Conservation (phyloP, 345 rosid genomes). For the Populus nigra region DNA sequence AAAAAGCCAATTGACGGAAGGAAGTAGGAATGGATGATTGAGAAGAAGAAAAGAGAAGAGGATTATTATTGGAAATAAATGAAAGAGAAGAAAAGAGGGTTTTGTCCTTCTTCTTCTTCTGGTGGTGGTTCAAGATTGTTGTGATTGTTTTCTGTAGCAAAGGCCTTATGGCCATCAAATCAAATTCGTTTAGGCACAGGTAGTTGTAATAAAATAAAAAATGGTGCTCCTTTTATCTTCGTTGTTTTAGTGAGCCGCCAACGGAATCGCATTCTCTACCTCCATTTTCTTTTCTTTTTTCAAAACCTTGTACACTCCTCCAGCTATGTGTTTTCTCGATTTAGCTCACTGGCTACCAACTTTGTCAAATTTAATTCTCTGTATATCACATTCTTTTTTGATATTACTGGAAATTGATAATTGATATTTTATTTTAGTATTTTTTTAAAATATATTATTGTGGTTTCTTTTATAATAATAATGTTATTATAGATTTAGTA, state of each 20-base stretch:
- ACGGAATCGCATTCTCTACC: constrained; percentile 3
- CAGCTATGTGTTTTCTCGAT: neutral
- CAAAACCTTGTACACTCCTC: neutral
- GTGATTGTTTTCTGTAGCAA: constrained; percentile 27
- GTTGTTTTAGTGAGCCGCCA: constrained; percentile 12
- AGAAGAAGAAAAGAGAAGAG: constrained; percentile 13
- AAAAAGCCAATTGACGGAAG: constrained; percentile 20
- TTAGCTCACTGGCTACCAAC: neutral
- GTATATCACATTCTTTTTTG: too few relatives aligned
- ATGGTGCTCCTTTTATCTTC: too few relatives aligned
- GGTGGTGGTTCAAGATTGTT: constrained; percentile 34
- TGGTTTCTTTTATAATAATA: too few relatives aligned
- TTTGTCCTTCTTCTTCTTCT: constrained; percentile 17
- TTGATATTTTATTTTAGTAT: too few relatives aligned
- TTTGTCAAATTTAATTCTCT: neutral
- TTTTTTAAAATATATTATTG: too few relatives aligned
- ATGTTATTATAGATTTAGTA: too few relatives aligned
- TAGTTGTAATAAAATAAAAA: neutral
- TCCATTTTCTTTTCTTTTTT: too few relatives aligned
- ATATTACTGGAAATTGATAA: accelerated
- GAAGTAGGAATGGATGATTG: neutral
- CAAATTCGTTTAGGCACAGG: neutral
- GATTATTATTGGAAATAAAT: neutral
- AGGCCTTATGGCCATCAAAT: constrained; percentile 82
- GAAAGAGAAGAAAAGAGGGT: constrained; percentile 8